A percentile compares a stretch with the other conserved stretches of the same genome.
phyloP scores from a whole-genome alignment of 139 green algal species.

The Chlamydomonas urium region DNA sequence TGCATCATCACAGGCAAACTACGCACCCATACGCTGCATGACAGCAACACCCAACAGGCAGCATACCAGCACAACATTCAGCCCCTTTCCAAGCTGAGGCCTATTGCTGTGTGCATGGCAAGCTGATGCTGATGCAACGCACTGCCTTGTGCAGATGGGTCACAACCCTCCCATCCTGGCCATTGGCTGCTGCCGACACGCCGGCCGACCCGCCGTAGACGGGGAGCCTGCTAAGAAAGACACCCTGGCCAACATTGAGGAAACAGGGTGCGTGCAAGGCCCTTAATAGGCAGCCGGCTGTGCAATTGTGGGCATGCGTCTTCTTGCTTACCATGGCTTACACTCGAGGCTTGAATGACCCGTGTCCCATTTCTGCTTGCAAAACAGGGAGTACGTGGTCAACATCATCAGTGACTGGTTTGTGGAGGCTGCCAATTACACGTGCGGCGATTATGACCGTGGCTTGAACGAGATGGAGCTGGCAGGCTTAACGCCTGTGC shows the following conservation, averaged over 20 bases:
- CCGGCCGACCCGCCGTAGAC: slow-evolving; percentile 19
- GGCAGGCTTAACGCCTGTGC: slow-evolving; percentile 67
- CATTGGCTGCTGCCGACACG: slow-evolving; percentile 52
- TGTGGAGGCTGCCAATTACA: slow-evolving; percentile 92
- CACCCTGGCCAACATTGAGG: slow-evolving; percentile 84
- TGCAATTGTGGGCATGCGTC: too few relatives aligned
- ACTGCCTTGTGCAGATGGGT: slow-evolving; percentile 30
- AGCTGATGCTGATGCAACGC: background rate
- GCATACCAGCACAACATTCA: too few relatives aligned
- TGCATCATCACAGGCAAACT: too few relatives aligned
- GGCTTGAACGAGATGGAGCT: slow-evolving; percentile 81
- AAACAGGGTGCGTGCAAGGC: slow-evolving; percentile 58
- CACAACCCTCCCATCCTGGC: slow-evolving; percentile 73
- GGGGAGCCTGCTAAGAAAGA: slow-evolving; percentile 73
- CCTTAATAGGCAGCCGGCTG: too few relatives aligned
- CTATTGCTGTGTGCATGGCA: background rate
- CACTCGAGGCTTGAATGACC: too few relatives aligned
- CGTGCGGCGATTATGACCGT: slow-evolving; percentile 70
- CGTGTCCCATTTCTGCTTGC: too few relatives aligned
- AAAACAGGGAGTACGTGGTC: slow-evolving; percentile 83
- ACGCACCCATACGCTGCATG: too few relatives aligned
- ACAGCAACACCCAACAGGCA: background rate
- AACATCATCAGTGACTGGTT: slow-evolving; percentile 97
- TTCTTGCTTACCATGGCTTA: too few relatives aligned
- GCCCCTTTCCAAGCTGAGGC: too few relatives aligned